These are phyloP conservation scores for Amylocystis lapponica DNA, from an alignment of 768 basidiomycete species.

Conservation along the genomic window DNA sequence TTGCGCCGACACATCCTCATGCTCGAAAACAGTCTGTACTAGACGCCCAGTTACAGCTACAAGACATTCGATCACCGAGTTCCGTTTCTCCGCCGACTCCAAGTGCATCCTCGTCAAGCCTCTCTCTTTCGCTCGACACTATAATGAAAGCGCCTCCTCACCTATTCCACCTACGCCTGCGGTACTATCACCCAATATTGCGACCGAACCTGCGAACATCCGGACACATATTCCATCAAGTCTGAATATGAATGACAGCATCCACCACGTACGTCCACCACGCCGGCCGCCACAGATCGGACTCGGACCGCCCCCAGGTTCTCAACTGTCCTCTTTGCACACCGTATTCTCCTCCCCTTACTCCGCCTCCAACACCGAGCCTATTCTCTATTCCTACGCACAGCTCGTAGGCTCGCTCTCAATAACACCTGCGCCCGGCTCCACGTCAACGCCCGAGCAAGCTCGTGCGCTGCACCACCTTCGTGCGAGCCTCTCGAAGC, in stretches of 20 bases:
- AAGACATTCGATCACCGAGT: constrained; percentile 17
- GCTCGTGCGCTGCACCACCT: constrained; percentile 39
- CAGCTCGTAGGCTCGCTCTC: constrained; percentile 68
- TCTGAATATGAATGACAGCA: constrained; percentile 22
- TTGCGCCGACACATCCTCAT: constrained; percentile 64
- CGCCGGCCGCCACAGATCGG: constrained; percentile 37
- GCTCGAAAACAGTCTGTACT: constrained; percentile 69
- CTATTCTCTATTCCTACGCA: constrained; percentile 81
- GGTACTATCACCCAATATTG: constrained; percentile 17
- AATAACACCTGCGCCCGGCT: constrained; percentile 44
- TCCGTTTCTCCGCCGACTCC: constrained; percentile 19
- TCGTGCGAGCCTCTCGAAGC: constrained; percentile 44
- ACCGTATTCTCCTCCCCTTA: constrained; percentile 39
- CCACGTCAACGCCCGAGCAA: constrained; percentile 39
- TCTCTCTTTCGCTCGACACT: constrained; percentile 29
- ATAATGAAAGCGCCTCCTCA: constrained; percentile 21
- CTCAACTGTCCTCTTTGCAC: too few relatives aligned
- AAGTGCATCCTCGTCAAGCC: constrained; percentile 26
- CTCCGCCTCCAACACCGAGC: constrained; percentile 48
- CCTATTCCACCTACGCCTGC: constrained; percentile 24
- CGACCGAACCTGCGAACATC: constrained; percentile 6
- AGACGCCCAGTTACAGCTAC: constrained; percentile 39
- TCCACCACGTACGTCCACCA: constrained; percentile 3
- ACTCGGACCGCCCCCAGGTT: constrained; percentile 28
- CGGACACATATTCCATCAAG: constrained; percentile 14